Percentiles rank a stretch among this genome's conserved stretches.
These are phyloP conservation scores for Suillus paluster DNA, from an alignment of 768 basidiomycete species.

Conservation along the genomic window DNA sequence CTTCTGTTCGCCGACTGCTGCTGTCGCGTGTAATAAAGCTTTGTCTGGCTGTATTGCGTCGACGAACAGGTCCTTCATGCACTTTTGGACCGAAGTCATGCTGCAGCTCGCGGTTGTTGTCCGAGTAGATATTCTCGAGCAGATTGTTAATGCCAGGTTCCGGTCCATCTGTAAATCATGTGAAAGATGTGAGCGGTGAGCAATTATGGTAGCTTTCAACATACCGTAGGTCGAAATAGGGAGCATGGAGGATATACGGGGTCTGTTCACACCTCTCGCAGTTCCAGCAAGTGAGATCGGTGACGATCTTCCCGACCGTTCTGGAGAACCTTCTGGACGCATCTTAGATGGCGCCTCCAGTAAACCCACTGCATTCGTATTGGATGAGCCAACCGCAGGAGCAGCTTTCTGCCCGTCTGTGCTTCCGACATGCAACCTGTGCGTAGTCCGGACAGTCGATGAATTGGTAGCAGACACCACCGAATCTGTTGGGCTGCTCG, in stretches of 20 bases:
- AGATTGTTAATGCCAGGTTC: conserved; percentile 90
- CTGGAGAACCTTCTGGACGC: conserved; percentile 66
- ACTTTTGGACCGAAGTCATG: conserved; percentile 92
- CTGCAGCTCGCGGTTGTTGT: conserved; percentile 83
- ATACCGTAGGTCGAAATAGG: conserved; percentile 77
- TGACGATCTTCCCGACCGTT: conserved; percentile 78
- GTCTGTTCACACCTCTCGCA: conserved; percentile 50
- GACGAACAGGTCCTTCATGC: conserved; percentile 78
- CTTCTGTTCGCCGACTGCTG: conserved; percentile 63
- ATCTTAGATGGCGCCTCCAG: conserved; percentile 78
- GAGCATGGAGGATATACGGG: conserved; percentile 54
- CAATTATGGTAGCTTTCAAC: conserved; percentile 14
- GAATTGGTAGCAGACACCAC: conserved; percentile 75
- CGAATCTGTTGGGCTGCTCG: conserved; percentile 84
- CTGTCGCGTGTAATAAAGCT: conserved; percentile 71
- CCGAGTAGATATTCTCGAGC: conserved; percentile 87
- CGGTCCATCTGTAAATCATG: conserved; percentile 66
- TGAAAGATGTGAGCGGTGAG: conserved; percentile 10
- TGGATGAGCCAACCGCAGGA: conserved; percentile 87
- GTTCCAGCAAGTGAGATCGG: conserved; percentile 69
- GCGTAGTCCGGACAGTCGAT: conserved; percentile 56
- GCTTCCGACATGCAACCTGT: conserved; percentile 70
- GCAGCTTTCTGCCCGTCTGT: conserved; percentile 85
- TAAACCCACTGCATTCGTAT: conserved; percentile 80
- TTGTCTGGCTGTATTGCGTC: conserved; percentile 74